Conservation (phyloP, 2,329 filamentous ascomycete genomes). For the Sclerotinia glacialis region DNA sequence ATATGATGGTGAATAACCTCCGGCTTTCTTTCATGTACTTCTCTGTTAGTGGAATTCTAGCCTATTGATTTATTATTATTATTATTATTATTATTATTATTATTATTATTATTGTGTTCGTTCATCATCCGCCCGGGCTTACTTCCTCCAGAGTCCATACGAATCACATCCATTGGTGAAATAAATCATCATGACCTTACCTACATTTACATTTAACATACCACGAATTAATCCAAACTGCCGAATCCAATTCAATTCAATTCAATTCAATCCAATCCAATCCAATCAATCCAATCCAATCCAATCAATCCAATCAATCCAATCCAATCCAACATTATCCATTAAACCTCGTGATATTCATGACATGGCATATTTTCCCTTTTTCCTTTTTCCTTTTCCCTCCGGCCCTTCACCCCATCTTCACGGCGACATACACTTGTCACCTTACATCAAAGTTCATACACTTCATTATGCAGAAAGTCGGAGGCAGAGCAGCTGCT, state of each 20-base stretch:
- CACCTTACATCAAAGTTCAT: neutral
- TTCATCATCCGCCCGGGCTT: too few relatives aligned
- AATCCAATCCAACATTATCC: neutral
- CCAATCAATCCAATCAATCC: neutral
- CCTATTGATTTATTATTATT: neutral
- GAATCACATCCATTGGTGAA: too few relatives aligned
- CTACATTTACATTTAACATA: too few relatives aligned
- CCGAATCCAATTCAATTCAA: neutral
- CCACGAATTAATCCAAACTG: neutral
- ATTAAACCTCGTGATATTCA: neutral
- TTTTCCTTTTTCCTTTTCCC: too few relatives aligned
- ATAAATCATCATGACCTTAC: too few relatives aligned
- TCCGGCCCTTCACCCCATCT: constrained; percentile 2
- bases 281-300: too few relatives aligned
- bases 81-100: too few relatives aligned
- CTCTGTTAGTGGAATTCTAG: neutral
- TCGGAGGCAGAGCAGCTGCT: neutral
- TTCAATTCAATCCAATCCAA: too few relatives aligned
- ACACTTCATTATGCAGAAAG: constrained; percentile 22
- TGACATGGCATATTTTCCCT: neutral
- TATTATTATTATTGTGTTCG: too few relatives aligned
- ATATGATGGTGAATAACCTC: too few relatives aligned
- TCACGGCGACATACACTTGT: neutral
- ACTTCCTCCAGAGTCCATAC: too few relatives aligned
- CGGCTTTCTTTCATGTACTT: neutral